Base-by-base conservation (phyloP, 345 rosid genomes). In the Dimocarpus longan region DNA sequence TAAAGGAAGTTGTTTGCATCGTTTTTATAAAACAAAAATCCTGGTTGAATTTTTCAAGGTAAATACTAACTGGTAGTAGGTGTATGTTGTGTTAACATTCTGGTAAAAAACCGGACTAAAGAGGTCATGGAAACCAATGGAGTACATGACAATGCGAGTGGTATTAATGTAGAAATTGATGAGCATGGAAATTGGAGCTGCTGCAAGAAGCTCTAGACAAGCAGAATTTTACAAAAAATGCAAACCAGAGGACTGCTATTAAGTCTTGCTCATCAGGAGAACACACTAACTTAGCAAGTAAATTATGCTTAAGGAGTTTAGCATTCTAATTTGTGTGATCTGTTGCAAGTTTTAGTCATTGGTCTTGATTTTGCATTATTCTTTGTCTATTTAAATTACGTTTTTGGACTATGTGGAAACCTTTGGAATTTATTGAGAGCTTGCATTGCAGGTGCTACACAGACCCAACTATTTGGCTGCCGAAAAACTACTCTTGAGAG, bases 221-320 rank as follows among this genome's bases (percentile, higher is more conserved):
- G 79, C 70, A 68, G 9, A 74, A 50, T 46, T 80, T 80, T 26
- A 19, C 74, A 5, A 68, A 80, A 67, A 74, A 44, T 68, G 79
- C 70, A 5, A 60, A 46, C 24, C 54, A 13, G 15, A 52, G 75
- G 10, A 68, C 5, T n/a, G 50, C 46, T 15, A 68, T 74, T 10
- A 74, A 22, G 26, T 64, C 76, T 39, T 32, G 63, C 40, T 15
- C 40, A 5, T 39, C 48, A 2, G 70, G 39, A 71, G 76, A 74
- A 21, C 46, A 67, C 59, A n/a, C 26, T 56, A 22, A 39, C n/a
- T 44, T 66, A 15, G 78, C 19, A 37, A 79, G 76, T 46, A 46
- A 15, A 54, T 54, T 54, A 54, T 5, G 59, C 12, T 54, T 54
- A 54, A 16, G 59, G 16, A 54, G 59, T 54, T n/a, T 50, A 18